A percentile compares a stretch with the other conserved stretches of the same genome.
Conservation (phyloP, 1,139 yeast genomes). For the Saccharomyces hybrid region DNA sequence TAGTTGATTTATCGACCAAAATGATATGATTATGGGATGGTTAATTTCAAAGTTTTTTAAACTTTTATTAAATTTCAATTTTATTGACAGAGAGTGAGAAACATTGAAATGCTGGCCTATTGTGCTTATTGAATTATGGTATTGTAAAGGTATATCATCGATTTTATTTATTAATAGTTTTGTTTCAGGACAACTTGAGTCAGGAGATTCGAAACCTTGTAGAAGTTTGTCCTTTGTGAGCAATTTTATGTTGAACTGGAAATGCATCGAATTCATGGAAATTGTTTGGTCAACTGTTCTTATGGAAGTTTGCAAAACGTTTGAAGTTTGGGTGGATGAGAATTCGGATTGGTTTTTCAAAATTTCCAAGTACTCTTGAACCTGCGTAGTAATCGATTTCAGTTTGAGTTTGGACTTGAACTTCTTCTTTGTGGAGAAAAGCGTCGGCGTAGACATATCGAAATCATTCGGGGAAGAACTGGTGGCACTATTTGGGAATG, state of each 20-base stretch:
- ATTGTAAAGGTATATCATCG: slow-evolving; percentile 31
- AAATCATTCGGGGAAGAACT: not conserved
- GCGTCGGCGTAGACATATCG: not conserved
- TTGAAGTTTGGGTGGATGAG: slow-evolving; percentile 4
- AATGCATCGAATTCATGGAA: slow-evolving; percentile 21
- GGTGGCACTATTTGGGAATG: slow-evolving; percentile 34
- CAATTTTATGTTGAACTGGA: slow-evolving; percentile 21
- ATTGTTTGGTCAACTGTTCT: slow-evolving; percentile 27
- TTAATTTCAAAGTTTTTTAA: slow-evolving; percentile 41
- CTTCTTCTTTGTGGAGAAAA: slow-evolving; percentile 10
- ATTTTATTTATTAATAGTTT: slow-evolving; percentile 22
- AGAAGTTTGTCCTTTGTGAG: slow-evolving; percentile 23
- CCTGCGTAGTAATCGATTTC: slow-evolving; percentile 41
- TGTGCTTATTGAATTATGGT: slow-evolving; percentile 38
- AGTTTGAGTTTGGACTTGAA: slow-evolving; percentile 36
- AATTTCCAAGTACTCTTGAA: slow-evolving; percentile 44
- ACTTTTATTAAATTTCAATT: slow-evolving; percentile 43
- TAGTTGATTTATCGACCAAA: slow-evolving; percentile 43
- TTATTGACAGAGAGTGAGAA: slow-evolving; percentile 44
- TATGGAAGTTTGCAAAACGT: slow-evolving; percentile 25
- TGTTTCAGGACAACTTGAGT: slow-evolving; percentile 7
- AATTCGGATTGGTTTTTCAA: not conserved
- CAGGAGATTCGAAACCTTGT: slow-evolving; percentile 22
- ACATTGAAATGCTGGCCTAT: slow-evolving; percentile 47
- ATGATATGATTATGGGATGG: slow-evolving; percentile 49